These are phyloP conservation scores for Monosporascus sp. DNA, from an alignment of 2,329 filamentous ascomycete species.

Conservation along the genomic window DNA sequence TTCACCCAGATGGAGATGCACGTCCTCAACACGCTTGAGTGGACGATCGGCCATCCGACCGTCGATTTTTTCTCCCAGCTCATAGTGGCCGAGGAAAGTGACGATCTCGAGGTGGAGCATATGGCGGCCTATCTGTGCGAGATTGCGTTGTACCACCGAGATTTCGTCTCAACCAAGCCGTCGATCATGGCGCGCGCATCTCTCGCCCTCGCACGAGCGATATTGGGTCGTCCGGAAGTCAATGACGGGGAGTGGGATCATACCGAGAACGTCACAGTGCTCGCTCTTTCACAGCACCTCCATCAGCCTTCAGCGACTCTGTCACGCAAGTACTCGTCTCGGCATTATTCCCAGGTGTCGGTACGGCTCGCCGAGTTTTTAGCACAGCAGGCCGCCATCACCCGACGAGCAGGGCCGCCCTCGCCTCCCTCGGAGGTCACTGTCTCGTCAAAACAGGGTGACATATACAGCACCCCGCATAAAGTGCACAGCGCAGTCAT, in stretches of 20 bases:
- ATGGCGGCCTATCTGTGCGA: conserved; percentile 94
- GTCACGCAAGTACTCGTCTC: conserved; percentile 54
- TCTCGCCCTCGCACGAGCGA: conserved; percentile 78
- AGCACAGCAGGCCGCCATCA: conserved; percentile 52
- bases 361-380: conserved; percentile 54
- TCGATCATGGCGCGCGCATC: conserved; percentile 87
- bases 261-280: conserved; percentile 61
- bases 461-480: conserved; percentile 72
- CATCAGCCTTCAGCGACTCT: conserved; percentile 54
- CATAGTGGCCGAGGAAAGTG: conserved; percentile 71
- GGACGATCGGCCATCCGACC: conserved; percentile 92
- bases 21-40: conserved; percentile 93
- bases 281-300: conserved; percentile 55
- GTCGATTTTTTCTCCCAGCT: conserved; percentile 91
- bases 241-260: conserved; percentile 73
- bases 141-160: conserved; percentile 91
- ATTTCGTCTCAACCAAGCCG: conserved; percentile 89
- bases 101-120: conserved; percentile 84
- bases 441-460: conserved; percentile 45
- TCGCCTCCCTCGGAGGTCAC: conserved; percentile 53
- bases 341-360: conserved; percentile 48
- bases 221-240: conserved; percentile 74
- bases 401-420: conserved; percentile 48
- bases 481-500: conserved; percentile 63
- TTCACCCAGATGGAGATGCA: conserved; percentile 99